These are phyloP conservation scores for Sporothrix phasma DNA, from an alignment of 2,329 filamentous ascomycete species.

Conservation along the genomic window DNA sequence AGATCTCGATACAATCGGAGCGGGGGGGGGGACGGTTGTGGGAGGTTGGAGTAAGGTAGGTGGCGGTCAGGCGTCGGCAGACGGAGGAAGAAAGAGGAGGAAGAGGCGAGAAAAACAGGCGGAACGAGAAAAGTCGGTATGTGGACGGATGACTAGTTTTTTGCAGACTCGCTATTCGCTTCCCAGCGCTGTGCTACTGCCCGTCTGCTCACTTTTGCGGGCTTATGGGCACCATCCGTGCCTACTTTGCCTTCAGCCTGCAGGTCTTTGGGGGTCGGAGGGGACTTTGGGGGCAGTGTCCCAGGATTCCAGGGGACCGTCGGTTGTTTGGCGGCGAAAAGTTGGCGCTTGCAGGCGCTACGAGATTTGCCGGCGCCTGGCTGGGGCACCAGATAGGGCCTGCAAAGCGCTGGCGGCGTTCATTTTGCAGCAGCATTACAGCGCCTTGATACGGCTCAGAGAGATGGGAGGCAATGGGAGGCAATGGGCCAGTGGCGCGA, in stretches of 20 bases:
- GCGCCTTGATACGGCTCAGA: neutral
- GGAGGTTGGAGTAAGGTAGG: neutral
- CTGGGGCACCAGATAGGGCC: conserved; percentile 5
- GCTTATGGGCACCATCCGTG: neutral
- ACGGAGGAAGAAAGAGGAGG: neutral
- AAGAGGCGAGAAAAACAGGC: neutral
- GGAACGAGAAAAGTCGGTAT: conserved; percentile 8
- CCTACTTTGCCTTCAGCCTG: too few relatives aligned
- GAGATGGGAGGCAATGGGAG: neutral
- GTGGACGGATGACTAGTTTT: conserved; percentile 8
- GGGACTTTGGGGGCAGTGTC: neutral
- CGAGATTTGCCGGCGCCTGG: conserved; percentile 5
- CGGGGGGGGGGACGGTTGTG: neutral
- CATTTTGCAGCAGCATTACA: neutral
- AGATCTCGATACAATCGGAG: neutral
- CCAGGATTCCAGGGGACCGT: too few relatives aligned
- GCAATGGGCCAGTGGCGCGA: neutral
- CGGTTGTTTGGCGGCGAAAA: neutral
- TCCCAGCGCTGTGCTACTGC: neutral
- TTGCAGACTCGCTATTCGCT: neutral
- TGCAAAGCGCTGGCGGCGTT: neutral
- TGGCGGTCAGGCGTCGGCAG: conserved; percentile 5
- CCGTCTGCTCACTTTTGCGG: neutral
- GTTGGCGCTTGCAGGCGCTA: neutral
- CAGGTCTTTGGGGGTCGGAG: neutral